Percentiles rank a stretch among this genome's conserved stretches.
Evolutionary conservation across 441 rosid species (phyloP).

Genomic region (Gossypium davidsonii): DNA sequence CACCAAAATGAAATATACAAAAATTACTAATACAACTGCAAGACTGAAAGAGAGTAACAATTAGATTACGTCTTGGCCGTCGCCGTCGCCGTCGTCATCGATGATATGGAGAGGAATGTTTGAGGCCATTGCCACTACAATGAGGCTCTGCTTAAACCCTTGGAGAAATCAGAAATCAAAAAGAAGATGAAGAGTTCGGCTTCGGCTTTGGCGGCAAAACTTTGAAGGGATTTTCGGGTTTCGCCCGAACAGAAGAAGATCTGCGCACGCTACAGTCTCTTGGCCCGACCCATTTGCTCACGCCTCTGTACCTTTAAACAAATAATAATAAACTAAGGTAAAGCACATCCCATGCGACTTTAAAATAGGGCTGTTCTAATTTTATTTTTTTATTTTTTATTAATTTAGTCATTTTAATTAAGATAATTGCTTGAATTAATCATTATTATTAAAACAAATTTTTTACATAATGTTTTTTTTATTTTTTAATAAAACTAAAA

Average conservation of each 20-base stretch:
- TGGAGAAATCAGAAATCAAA: neutral
- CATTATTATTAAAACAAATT: too few species aligned
- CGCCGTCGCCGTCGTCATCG: conserved; percentile 28
- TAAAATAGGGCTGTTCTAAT: too few species aligned
- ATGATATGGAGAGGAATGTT: conserved; percentile 25
- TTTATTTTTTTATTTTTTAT: too few species aligned
- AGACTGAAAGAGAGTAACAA: neutral
- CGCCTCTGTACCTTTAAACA: too few species aligned
- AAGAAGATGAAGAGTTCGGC: neutral
- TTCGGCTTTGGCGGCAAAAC: neutral
- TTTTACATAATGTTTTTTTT: too few species aligned
- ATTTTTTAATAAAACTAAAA: too few species aligned
- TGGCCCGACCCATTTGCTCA: neutral
- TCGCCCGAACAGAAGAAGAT: neutral
- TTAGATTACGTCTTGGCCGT: conserved; percentile 32
- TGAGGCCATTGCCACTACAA: conserved; percentile 34
- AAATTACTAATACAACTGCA: neutral
- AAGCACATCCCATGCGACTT: too few species aligned
- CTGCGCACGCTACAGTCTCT: neutral
- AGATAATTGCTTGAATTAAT: too few species aligned
- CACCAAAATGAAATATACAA: neutral
- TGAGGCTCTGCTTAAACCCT: neutral
- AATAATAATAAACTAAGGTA: too few species aligned
- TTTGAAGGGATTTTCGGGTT: neutral
- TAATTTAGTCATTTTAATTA: too few species aligned